Percentiles rank a stretch among this genome's conserved stretches.
Evolutionary conservation across 176 grass and related monocot species (phyloP).

Genomic region (Bolboschoenus planiculmis): DNA sequence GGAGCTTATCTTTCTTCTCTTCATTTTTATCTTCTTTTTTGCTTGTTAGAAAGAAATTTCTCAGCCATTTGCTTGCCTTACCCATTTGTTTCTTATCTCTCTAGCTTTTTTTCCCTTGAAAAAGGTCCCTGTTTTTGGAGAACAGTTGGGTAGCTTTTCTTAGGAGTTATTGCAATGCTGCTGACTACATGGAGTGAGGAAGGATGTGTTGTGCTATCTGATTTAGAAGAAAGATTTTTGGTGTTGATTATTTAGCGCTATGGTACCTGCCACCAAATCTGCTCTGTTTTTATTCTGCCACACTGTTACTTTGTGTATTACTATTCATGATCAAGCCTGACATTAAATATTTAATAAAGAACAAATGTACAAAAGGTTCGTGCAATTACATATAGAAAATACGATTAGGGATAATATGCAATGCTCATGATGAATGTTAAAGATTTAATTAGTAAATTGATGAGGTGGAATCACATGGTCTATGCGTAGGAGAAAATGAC

Average conservation of each 20-base stretch:
- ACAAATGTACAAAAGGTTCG: background rate
- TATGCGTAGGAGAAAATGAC: background rate
- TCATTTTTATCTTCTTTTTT: conserved; percentile 41
- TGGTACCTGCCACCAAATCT: conserved; percentile 19
- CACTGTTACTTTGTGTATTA: background rate
- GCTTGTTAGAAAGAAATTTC: conserved; percentile 42
- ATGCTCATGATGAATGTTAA: background rate
- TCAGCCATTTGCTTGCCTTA: conserved; percentile 73
- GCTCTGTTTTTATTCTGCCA: conserved; percentile 20
- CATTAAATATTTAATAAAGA: background rate
- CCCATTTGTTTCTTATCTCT: conserved; percentile 42
- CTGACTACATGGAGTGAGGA: background rate
- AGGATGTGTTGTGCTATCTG: background rate
- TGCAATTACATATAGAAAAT: background rate
- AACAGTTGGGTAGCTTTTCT: background rate
- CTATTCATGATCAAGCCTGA: background rate
- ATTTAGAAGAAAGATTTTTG: conserved; percentile 5
- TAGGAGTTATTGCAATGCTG: background rate
- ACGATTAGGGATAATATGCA: background rate
- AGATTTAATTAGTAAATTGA: background rate
- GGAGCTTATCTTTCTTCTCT: conserved; percentile 26
- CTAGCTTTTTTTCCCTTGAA: background rate
- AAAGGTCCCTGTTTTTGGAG: conserved; percentile 5
- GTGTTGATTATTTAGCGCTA: conserved; percentile 8
- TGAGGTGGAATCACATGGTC: conserved; percentile 2